Evolutionary conservation across 1,139 yeast genomes (phyloP).

Genomic region (Blastobotrys indianensis): DNA sequence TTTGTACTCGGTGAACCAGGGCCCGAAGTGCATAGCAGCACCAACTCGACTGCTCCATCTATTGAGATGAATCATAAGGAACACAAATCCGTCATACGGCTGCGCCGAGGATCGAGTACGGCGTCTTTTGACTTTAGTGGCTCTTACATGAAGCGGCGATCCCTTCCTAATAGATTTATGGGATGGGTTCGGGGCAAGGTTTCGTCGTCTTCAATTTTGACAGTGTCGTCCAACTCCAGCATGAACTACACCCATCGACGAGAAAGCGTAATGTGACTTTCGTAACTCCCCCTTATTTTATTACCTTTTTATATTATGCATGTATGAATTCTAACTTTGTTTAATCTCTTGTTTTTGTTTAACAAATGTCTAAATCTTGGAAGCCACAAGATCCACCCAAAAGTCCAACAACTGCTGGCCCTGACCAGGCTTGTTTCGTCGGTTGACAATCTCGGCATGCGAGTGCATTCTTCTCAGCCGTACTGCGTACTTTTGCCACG

Average conservation of each 20-base stretch:
- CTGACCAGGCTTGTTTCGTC: conserved; percentile 29
- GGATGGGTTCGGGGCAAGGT: conserved; percentile 22
- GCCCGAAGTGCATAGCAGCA: conserved; percentile 22
- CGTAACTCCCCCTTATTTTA: too few relatives aligned
- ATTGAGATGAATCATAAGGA: not conserved
- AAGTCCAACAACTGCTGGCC: conserved; percentile 27
- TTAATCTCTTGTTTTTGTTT: not conserved
- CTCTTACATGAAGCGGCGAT: conserved; percentile 4
- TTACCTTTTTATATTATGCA: not conserved
- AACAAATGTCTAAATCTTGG: conserved; percentile 3
- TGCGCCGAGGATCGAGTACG: conserved; percentile 8
- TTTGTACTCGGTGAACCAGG: conserved; percentile 30
- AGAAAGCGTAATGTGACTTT: too few relatives aligned
- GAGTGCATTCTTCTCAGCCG: conserved; percentile 62
- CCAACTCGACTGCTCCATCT: not conserved
- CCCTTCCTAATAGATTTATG: conserved; percentile 20
- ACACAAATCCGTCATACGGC: not conserved
- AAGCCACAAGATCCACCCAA: conserved; percentile 21
- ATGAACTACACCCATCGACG: too few relatives aligned
- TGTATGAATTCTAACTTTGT: not conserved
- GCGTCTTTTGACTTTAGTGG: conserved; percentile 2
- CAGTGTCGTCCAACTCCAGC: too few relatives aligned
- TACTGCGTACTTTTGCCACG: conserved; percentile 69
- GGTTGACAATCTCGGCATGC: conserved; percentile 65
- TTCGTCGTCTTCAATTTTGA: not conserved